Percentiles rank a stretch among this genome's conserved stretches.
phyloP scores from a whole-genome alignment of 129 eudicot species.

The Chrysanthemum lavandulifolium region DNA sequence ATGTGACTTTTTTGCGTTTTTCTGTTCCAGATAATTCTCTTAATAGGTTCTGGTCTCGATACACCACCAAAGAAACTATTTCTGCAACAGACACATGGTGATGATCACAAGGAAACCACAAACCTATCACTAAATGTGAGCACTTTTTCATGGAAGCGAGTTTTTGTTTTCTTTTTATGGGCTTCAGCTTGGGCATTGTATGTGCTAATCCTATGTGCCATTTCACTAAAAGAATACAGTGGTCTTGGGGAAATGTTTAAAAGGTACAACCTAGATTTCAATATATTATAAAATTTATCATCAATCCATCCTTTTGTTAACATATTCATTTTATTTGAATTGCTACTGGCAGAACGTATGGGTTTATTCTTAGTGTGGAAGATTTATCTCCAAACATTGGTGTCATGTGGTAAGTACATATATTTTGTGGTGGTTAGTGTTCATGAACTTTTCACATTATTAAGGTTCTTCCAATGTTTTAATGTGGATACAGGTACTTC shows the following conservation, averaged over 20 bases:
- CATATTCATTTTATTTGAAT: conserved; percentile 18
- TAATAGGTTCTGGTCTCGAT: conserved; percentile 83
- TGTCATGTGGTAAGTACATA: conserved; percentile 71
- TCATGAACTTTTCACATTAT: conserved; percentile 10
- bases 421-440: neutral
- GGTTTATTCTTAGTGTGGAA: conserved; percentile 83
- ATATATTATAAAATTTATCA: neutral
- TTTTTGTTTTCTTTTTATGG: conserved; percentile 67
- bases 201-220: conserved; percentile 58
- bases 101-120: conserved; percentile 24
- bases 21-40: conserved; percentile 54
- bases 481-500: conserved; percentile 77
- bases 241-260: conserved; percentile 81
- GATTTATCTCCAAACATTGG: conserved; percentile 97
- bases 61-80: conserved; percentile 82
- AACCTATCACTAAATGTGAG: conserved; percentile 23
- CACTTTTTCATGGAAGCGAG: conserved; percentile 52
- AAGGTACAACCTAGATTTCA: conserved; percentile 44
- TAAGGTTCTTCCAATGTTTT: conserved; percentile 10
- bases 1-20: neutral
- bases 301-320: conserved; percentile 13
- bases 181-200: conserved; percentile 60
- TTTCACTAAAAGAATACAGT: conserved; percentile 66
- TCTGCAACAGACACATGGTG: conserved; percentile 26
- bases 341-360: conserved; percentile 74